Conservation (phyloP, 75 land plant genomes). For the Picea glauca region DNA sequence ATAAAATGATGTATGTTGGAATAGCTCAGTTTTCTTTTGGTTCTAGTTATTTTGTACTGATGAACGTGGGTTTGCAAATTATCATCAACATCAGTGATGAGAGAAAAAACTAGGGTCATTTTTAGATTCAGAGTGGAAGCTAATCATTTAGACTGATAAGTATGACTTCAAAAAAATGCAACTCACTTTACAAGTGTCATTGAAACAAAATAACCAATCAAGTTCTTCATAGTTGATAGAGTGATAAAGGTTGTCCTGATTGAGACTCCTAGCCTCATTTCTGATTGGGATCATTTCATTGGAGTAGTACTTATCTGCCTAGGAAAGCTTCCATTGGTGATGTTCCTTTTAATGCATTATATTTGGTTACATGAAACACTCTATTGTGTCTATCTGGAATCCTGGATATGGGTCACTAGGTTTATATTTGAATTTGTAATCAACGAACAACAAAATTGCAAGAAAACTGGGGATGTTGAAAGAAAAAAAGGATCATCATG, state of each 20-base stretch:
- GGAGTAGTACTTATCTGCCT: background rate
- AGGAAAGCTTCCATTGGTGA: background rate
- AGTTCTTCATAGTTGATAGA: background rate
- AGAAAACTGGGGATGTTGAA: background rate
- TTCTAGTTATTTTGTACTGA: background rate
- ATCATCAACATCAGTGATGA: background rate
- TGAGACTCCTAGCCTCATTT: background rate
- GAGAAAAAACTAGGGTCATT: background rate
- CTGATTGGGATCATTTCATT: background rate
- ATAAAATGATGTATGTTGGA: no score
- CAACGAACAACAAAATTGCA: background rate
- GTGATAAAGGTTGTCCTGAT: background rate
- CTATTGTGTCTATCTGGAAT: background rate
- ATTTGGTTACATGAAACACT: background rate
- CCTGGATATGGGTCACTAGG: background rate
- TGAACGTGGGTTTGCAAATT: background rate
- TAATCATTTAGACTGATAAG: background rate
- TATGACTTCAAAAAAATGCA: background rate
- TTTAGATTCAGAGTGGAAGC: slow-evolving; percentile 3
- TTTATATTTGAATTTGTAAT: background rate
- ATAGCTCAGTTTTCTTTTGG: background rate
- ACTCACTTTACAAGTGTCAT: background rate
- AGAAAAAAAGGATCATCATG: background rate
- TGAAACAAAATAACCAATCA: background rate
- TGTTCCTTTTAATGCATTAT: background rate